Evolutionary conservation across 2,329 filamentous ascomycete species (phyloP), one percentile per base, ranked within the genome.

Genomic region (Zalaria obscura): DNA sequence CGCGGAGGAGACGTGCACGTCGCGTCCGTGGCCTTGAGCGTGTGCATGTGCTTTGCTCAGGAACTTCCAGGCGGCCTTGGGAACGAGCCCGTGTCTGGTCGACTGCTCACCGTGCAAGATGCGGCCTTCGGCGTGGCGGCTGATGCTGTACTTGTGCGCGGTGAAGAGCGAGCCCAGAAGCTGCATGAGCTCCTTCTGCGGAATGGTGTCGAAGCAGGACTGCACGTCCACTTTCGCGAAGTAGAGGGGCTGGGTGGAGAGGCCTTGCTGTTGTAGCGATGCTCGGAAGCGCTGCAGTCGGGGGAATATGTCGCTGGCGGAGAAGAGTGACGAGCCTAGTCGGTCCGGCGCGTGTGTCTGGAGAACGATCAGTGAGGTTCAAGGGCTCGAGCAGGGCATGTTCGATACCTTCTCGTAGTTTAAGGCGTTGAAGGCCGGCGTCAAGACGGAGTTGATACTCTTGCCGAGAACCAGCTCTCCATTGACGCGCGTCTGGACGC

Each of bases 161-260:
- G 75, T 48, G 73, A 76, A 40, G 55, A 78, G 44, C 48, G 59
- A 56, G 35, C 69, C 64, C 47, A 93, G 72, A 26, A 96, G 66
- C 25, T 68, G 57, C 29, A 95, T 55, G 11, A 96, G 67, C 1
- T 76, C 75, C 26, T 72, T 62, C 57, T 96, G 91, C 0, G 91
- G 91, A 36, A 98, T 95, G 0, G 83, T 94, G 59, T 98, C 91
- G 57, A 95, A 98, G 51, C 89, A 93, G 2, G 85, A 78, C 56
- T 84, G 76, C 18, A 98, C 88, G 55, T 98, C 91, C 8, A 93
- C 69, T 57, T 98, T 98, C 45, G 80, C 88, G 61, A 96, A 93
- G 60, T 83, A 96, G 1, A 95, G 62, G 4, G 60, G 67, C 5
- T 55, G 52, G 0, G 61, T 51, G 0, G 48, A 47, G 1, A 59